Evolutionary conservation across 2,329 filamentous ascomycete genomes (phyloP).

Genomic region (Hortaea sp.): DNA sequence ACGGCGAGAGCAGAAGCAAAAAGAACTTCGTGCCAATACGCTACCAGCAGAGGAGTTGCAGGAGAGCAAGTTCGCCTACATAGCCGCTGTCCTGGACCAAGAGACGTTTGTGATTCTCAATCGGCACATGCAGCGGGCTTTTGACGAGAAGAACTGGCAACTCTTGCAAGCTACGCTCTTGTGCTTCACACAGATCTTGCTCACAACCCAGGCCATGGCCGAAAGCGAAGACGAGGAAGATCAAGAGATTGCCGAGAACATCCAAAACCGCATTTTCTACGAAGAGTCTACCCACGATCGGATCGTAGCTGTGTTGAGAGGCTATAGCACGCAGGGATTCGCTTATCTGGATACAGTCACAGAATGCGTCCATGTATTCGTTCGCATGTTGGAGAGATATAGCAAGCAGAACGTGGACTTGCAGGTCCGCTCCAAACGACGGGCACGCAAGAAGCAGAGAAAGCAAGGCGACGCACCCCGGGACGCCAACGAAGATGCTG

Average conservation of each 20-base stretch:
- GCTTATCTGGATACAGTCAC: conserved; percentile 88
- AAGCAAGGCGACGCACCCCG: conserved; percentile 19
- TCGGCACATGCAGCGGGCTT: conserved; percentile 65
- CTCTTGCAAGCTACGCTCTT: conserved; percentile 81
- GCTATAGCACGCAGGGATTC: conserved; percentile 90
- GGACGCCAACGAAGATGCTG: conserved; percentile 42
- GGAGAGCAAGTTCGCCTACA: conserved; percentile 69
- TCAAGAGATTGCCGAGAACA: conserved; percentile 95
- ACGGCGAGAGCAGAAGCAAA: conserved; percentile 44
- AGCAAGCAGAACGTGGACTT: conserved; percentile 91
- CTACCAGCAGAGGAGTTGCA: conserved; percentile 35
- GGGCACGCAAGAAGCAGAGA: conserved; percentile 59
- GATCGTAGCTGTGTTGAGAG: conserved; percentile 66
- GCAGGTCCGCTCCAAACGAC: conserved; percentile 75
- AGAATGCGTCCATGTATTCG: conserved; percentile 81
- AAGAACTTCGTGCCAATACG: not conserved
- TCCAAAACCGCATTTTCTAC: conserved; percentile 94
- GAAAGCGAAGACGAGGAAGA: conserved; percentile 81
- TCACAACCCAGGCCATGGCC: conserved; percentile 88
- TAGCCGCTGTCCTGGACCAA: conserved; percentile 85
- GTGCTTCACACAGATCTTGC: conserved; percentile 80
- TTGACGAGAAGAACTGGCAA: conserved; percentile 78
- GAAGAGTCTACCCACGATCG: conserved; percentile 90
- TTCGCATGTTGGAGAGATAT: conserved; percentile 84
- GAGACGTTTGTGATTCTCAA: conserved; percentile 89